phyloP scores from a whole-genome alignment of 2,329 filamentous ascomycete species.

The Monilinia aucupariae region DNA sequence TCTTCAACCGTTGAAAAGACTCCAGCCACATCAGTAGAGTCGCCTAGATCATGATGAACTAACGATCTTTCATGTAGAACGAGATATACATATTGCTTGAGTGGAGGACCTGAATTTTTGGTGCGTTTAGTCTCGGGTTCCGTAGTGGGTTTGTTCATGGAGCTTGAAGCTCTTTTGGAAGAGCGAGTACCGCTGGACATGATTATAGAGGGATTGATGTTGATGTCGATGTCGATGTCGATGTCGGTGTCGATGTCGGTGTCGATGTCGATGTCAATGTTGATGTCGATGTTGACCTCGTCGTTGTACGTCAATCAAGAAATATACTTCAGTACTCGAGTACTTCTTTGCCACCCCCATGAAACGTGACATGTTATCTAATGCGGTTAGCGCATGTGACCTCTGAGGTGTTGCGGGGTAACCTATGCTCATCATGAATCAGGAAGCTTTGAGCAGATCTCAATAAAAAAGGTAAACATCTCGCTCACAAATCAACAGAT shows the following conservation, averaged over 20 bases:
- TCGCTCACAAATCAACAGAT: conserved; percentile 6
- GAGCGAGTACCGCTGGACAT: too few relatives aligned
- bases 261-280: too few relatives aligned
- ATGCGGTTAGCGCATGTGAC: background rate
- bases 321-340: too few relatives aligned
- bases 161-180: too few relatives aligned
- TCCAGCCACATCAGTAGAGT: background rate
- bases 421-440: background rate
- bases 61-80: background rate
- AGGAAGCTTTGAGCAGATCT: conserved; percentile 8
- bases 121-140: background rate
- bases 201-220: too few relatives aligned
- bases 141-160: background rate
- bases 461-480: background rate
- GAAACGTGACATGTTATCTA: background rate
- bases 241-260: too few relatives aligned
- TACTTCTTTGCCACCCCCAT: too few relatives aligned
- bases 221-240: too few relatives aligned
- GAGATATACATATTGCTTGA: background rate
- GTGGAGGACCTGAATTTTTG: background rate
- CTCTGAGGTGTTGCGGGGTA: background rate
- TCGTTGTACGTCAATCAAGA: too few relatives aligned
- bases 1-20: background rate
- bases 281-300: background rate
- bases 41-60: background rate